Conservation (phyloP, 2,329 filamentous ascomycete genomes). For the Ophiostoma tasmaniense region DNA sequence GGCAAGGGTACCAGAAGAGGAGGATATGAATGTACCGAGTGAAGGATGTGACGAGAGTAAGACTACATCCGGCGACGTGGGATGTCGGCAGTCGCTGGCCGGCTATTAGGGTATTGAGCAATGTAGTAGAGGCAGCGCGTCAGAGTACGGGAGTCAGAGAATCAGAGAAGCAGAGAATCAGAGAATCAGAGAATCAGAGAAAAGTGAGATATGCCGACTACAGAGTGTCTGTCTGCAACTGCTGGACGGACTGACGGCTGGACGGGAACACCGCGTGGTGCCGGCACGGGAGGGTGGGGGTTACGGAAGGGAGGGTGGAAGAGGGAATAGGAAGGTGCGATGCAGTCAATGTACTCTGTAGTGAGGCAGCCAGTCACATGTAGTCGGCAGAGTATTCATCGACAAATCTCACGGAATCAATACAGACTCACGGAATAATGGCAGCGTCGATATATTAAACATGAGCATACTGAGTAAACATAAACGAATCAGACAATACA, state of each 20-base stretch:
- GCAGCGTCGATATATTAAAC: not conserved
- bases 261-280: not conserved
- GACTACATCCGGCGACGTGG: not conserved
- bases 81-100: not conserved
- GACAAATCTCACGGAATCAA: too few relatives aligned
- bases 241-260: not conserved
- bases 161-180: too few relatives aligned
- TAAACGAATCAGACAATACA: not conserved
- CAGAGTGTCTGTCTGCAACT: not conserved
- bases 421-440: not conserved
- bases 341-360: not conserved
- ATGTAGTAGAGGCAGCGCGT: too few relatives aligned
- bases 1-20: too few relatives aligned
- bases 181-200: too few relatives aligned
- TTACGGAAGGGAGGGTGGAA: not conserved
- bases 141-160: too few relatives aligned
- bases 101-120: too few relatives aligned
- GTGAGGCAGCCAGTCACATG: not conserved
- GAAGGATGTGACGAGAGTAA: not conserved
- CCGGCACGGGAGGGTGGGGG: conserved; percentile 4
- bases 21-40: not conserved
- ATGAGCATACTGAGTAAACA: too few relatives aligned
- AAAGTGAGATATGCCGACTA: too few relatives aligned
- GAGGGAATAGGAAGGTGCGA: not conserved
- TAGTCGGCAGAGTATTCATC: too few relatives aligned